Conservation (phyloP, 495 filamentous ascomycete species). For the Talaromyces ruber region DNA sequence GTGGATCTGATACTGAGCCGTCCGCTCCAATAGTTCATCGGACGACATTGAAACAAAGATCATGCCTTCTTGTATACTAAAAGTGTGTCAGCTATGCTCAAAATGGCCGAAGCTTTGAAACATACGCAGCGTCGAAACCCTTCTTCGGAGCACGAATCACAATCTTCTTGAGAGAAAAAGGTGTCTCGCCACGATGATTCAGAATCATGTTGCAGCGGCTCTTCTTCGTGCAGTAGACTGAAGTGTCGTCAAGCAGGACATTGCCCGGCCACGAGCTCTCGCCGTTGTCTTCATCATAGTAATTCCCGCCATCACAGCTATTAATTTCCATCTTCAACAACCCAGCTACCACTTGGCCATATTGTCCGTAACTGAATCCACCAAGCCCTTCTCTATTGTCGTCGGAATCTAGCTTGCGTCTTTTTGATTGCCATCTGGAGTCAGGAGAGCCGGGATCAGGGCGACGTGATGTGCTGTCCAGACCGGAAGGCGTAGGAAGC, state of each 20-base stretch:
- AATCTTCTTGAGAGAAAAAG: constrained; percentile 74
- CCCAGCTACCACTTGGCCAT: constrained; percentile 76
- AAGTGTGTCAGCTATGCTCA: constrained; percentile 10
- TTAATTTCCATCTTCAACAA: constrained; percentile 74
- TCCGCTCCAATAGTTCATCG: constrained; percentile 64
- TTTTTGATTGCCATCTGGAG: constrained; percentile 51
- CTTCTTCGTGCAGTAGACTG: constrained; percentile 83
- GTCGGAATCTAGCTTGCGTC: constrained; percentile 67
- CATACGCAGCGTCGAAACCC: constrained; percentile 82
- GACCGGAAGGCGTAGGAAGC: not conserved
- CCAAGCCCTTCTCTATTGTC: constrained; percentile 39
- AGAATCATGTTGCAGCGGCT: constrained; percentile 78
- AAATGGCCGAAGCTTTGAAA: constrained; percentile 8
- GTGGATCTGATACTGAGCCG: constrained; percentile 67
- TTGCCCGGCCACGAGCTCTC: constrained; percentile 66
- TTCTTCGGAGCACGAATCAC: constrained; percentile 78
- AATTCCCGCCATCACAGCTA: constrained; percentile 83
- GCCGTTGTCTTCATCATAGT: constrained; percentile 43
- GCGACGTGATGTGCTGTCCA: not conserved
- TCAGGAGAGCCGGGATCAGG: not conserved
- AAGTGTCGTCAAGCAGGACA: constrained; percentile 69
- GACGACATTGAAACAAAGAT: constrained; percentile 82
- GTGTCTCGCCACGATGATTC: constrained; percentile 64
- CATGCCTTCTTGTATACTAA: constrained; percentile 85
- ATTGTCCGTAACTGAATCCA: constrained; percentile 68